A percentile compares a stretch with the other conserved stretches of the same genome.
phyloP scores from a whole-genome alignment of 192 early-diverging fungal species.

The Linderina pennispora region DNA sequence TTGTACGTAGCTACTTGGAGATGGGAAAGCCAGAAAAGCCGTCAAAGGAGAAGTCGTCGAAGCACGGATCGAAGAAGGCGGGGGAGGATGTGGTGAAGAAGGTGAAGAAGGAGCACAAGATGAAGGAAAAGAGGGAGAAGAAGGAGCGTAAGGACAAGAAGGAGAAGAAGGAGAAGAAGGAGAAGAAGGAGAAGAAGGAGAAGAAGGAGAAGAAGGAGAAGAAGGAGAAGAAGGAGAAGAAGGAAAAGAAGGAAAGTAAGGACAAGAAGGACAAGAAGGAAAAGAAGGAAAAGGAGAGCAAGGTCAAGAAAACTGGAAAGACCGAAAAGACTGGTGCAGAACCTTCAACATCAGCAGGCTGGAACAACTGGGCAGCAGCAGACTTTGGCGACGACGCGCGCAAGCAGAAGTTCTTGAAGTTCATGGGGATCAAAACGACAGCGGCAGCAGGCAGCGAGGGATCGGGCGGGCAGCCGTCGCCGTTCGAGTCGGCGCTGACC shows the following conservation, averaged over 20 bases:
- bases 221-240: neutral
- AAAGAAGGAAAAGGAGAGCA: slow-evolving; percentile 2
- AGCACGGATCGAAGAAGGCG: no score
- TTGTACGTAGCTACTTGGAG: no score
- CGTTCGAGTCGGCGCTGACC: slow-evolving; percentile 38
- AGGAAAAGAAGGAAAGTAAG: neutral
- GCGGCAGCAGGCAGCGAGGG: neutral
- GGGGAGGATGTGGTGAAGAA: neutral
- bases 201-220: neutral
- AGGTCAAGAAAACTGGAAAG: neutral
- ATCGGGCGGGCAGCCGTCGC: slow-evolving; percentile 7
- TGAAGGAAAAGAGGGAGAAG: slow-evolving; percentile 2
- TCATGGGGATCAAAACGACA: slow-evolving; percentile 32
- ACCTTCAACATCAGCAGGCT: slow-evolving; percentile 3
- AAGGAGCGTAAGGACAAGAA: neutral
- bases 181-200: slow-evolving; percentile 1
- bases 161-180: neutral
- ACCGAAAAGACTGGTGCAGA: neutral
- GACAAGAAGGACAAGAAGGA: slow-evolving; percentile 3
- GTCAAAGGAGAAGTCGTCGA: no score
- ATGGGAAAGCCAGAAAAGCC: no score
- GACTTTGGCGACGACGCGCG: slow-evolving; percentile 35
- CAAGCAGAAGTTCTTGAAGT: slow-evolving; percentile 38
- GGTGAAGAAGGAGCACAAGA: slow-evolving; percentile 11
- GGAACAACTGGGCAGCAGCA: slow-evolving; percentile 44